These are phyloP conservation scores for Arabis hirsuta DNA, from an alignment of 345 rosid genomes.

Conservation along the genomic window DNA sequence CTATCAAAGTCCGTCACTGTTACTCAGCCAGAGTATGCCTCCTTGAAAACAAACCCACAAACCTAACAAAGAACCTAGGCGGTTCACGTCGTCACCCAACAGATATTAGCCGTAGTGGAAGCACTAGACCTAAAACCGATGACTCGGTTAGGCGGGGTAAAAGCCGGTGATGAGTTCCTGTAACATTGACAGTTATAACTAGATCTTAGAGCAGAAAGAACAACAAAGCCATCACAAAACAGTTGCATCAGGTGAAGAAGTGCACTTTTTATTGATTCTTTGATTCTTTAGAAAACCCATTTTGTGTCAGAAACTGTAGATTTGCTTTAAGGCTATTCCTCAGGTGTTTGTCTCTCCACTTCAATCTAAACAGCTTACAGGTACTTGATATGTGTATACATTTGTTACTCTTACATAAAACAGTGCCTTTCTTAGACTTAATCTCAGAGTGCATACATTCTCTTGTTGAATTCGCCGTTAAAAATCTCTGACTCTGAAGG, in stretches of 20 bases:
- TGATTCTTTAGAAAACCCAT: slow-evolving; percentile 33
- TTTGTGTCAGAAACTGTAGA: slow-evolving; percentile 31
- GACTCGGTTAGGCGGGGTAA: slow-evolving; percentile 38
- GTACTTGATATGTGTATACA: slow-evolving; percentile 15
- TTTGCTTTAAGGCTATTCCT: slow-evolving; percentile 25
- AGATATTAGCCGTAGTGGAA: slow-evolving; percentile 37
- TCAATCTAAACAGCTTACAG: slow-evolving; percentile 17
- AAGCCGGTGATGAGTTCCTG: slow-evolving; percentile 34
- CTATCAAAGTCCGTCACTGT: slow-evolving; percentile 66
- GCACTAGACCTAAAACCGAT: slow-evolving; percentile 26
- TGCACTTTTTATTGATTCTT: slow-evolving; percentile 27
- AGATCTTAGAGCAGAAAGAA: slow-evolving; percentile 37
- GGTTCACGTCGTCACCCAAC: slow-evolving; percentile 42
- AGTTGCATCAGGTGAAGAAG: slow-evolving; percentile 35
- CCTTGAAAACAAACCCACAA: slow-evolving; percentile 37
- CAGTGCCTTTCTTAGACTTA: neutral
- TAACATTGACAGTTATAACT: slow-evolving; percentile 33
- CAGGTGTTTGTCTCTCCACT: slow-evolving; percentile 26
- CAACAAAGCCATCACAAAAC: slow-evolving; percentile 20
- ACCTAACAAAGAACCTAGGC: slow-evolving; percentile 44
- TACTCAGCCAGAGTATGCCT: slow-evolving; percentile 59
- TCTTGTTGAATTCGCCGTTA: slow-evolving; percentile 59
- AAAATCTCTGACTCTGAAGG: slow-evolving; percentile 72
- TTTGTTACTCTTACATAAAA: slow-evolving; percentile 32
- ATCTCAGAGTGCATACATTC: slow-evolving; percentile 51